Conservation (phyloP, 176 grass and related monocot genomes). For the Hordeum marinum region DNA sequence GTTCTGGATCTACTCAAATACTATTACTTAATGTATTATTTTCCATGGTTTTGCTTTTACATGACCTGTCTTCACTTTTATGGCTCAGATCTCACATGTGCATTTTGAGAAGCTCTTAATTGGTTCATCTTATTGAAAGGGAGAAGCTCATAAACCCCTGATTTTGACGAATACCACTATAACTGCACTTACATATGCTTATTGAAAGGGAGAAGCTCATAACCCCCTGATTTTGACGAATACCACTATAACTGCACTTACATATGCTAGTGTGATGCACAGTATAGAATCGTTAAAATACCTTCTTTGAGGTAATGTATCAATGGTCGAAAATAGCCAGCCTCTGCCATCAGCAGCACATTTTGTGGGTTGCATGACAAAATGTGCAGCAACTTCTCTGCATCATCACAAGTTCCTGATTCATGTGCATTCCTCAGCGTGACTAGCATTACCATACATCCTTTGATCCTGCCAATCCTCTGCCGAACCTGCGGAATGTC, state of each 20-base stretch:
- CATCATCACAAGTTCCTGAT: conserved; percentile 25
- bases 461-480: conserved; percentile 76
- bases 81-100: background rate
- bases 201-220: background rate
- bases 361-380: conserved; percentile 71
- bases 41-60: background rate
- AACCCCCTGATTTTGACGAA: background rate
- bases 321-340: conserved; percentile 69
- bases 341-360: conserved; percentile 85
- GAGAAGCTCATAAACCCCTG: background rate
- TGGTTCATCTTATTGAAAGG: background rate
- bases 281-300: background rate
- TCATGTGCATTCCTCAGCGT: conserved; percentile 62
- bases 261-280: background rate
- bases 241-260: background rate
- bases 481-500: conserved; percentile 53
- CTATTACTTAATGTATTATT: background rate
- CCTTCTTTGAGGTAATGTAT: conserved; percentile 76
- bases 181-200: background rate
- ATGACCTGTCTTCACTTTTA: background rate
- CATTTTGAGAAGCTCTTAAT: background rate
- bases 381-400: conserved; percentile 44
- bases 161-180: background rate
- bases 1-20: background rate
- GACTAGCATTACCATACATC: conserved; percentile 80